Evolutionary conservation across 2,329 filamentous ascomycete species (phyloP).

Genomic region (Botrytis medusae): DNA sequence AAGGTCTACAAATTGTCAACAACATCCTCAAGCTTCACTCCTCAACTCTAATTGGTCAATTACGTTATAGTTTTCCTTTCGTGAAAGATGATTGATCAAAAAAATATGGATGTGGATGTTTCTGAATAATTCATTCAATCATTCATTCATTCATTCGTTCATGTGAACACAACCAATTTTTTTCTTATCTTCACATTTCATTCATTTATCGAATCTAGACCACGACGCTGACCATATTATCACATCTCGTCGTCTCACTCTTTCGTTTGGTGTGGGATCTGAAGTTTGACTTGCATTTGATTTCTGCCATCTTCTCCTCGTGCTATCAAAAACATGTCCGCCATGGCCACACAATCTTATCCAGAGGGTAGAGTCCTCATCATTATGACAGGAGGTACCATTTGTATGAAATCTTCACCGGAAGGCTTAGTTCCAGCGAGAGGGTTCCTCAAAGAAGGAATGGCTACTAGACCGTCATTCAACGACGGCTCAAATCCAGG

Average conservation of each 20-base stretch:
- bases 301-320: too few relatives aligned
- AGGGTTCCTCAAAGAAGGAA: constrained; percentile 64
- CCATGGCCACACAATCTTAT: constrained; percentile 27
- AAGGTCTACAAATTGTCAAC: neutral
- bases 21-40: neutral
- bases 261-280: neutral
- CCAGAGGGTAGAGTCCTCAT: constrained; percentile 63
- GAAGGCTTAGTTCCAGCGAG: constrained; percentile 60
- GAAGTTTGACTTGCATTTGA: too few relatives aligned
- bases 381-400: constrained; percentile 67
- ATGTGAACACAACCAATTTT: constrained; percentile 9
- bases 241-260: neutral
- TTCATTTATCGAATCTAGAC: neutral
- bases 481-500: constrained; percentile 62
- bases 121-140: neutral
- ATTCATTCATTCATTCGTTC: neutral
- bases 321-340: neutral
- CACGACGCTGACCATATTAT: neutral
- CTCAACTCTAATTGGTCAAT: neutral
- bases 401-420: constrained; percentile 68
- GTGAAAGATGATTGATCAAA: neutral
- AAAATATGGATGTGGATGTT: neutral
- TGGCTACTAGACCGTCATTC: constrained; percentile 65
- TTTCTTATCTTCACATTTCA: neutral
- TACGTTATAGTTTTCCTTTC: neutral